Base-by-base conservation (phyloP, 805 yeast species). In the Sungouiella thailandica region DNA sequence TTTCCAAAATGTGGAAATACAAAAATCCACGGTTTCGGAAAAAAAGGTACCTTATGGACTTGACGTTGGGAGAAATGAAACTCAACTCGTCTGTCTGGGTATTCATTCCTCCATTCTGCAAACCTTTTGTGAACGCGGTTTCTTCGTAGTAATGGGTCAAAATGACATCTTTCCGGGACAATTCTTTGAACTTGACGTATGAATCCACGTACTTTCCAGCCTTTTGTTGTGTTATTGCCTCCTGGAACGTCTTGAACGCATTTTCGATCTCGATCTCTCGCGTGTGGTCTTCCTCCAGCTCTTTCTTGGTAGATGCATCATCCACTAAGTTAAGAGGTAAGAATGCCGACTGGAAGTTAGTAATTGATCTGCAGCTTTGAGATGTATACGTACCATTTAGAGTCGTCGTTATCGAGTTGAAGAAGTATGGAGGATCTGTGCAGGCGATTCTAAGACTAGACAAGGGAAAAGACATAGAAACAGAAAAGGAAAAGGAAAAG, bases 251-350 rank as follows among this genome's bases (percentile, higher is more conserved):
- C 44, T 76, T 77, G 54, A 83, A 81, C 3, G 95, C 93, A 50
- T 83, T 84, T 55, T 93, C 97, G 14, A 80, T 72, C 60, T 90
- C 97, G 16, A 90, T 65, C 53, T 93, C 99, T 30, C 96, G 67
- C 1, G 97, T 83, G 50, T 88, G 95, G 43, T 87, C 90, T 43
- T 89, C 96, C 22, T 81, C 83, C 25, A 58, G 45, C 35, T 62
- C 70, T 38, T 64, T 62, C 43, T 85, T 90, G 23, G 75, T 65
- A 4, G 73, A 59, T 32, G 83, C 85, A 50, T 84, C 94, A 36
- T 83, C 90, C 25, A 74, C 74, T 29, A 81, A 60, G 50, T 90
- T 90, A 28, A 89, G 68, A 2, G 97, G 95, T 20, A 80, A 70
- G 55, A 90, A 89, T 2, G 79, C 65, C 15, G 89, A 80, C 81